Base-by-base conservation (phyloP, 2,329 filamentous ascomycete genomes). In the Xylariaceae sp. region DNA sequence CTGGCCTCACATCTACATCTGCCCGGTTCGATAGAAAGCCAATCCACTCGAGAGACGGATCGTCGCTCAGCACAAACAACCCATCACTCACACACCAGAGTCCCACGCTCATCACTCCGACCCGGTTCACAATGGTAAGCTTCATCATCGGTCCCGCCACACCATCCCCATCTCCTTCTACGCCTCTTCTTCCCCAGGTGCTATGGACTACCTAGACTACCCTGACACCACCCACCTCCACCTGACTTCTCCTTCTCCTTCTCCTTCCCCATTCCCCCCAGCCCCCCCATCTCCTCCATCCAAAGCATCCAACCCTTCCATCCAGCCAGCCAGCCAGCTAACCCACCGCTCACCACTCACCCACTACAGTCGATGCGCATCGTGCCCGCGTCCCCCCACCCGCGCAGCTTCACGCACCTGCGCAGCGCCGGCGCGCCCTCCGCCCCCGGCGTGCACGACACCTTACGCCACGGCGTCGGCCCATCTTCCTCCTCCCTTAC, bases 401-500 rank as follows among this genome's bases (percentile, higher is more conserved):
- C 77, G 51, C 75, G 70, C 48, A 71, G 75, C 56, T 80, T 76
- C 64, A 71, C 69, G 52, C 81, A 83, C 66, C 65, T 70, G 48
- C 34, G 52, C 70, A 26, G 37, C 60, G 72, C 56, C 71, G 45
- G 72, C 74, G 92, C 92, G 4, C 92, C 92, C 49, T 95, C 90
- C 1, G 90, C 88, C 12, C 89, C 89, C 0, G 90, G 90, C 49
- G 72, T 96, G 44, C 89, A 93, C 72, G 92, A 96, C 68, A 89
- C 84, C 13, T 83, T 98, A 50, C 89, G 92, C 55, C 70, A 80
- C 43, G 88, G 89, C 63, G 73, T 94, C 46, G 77, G 78, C 49
- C 79, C 77, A n/a, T 67, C 67, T 31, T 60, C 74, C 35, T 50
- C 61, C 4, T 17, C 37, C 6, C 11, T 40, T 7, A 24, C 37